Evolutionary conservation across 2,329 filamentous ascomycete species (phyloP), one percentile per base, ranked within the genome.

Genomic region (Ophiobolus disseminans): DNA sequence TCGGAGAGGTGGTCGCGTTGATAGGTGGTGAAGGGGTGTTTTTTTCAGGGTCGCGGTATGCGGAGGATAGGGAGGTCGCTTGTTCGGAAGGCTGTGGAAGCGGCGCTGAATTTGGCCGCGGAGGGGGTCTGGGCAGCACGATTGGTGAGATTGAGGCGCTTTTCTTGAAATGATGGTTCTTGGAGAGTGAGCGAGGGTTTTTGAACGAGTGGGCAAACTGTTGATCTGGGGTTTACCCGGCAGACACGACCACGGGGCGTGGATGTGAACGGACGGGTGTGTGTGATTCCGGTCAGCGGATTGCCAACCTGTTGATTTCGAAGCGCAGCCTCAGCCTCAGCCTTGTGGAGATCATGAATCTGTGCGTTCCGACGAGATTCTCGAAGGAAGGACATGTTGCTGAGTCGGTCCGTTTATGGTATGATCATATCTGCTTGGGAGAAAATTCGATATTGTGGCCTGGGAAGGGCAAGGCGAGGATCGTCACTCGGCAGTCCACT

Each of bases 401-500:
- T 11, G 13, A 32, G 7, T 38, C 20, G 7, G 35, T 9, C 20
- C 20, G 35, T n/a, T n/a, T 14, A 38, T 38, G 35, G 20, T 26
- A 38, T 21, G 35, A 38, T 22, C 20, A 7, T 14, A 13, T 32
- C 10, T 32, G 30, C 30, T 32, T n/a, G 30, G n/a, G 13, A 32
- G 16, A 28, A 32, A 7, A 14, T 32, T 32, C 30, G n/a, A 32
- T 38, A 40, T 28, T 16, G 23, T 16, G 32, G 19, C 31, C 37
- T 47, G 26, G 28, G 31, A 36, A 22, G 32, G 40, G 11, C 28
- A 23, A 44, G 25, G 22, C 28, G 41, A 48, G 43, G 51, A 58
- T 58, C 49, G 55, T 47, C 55, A 22, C 36, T n/a, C 52, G 46
- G 52, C 45, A 45, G 40, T 32, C 41, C 25, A 45, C 20, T 38